A percentile compares a stretch with the other conserved stretches of the same genome.
phyloP scores from a whole-genome alignment of 768 basidiomycete species.

The Lactarius deliciosus region DNA sequence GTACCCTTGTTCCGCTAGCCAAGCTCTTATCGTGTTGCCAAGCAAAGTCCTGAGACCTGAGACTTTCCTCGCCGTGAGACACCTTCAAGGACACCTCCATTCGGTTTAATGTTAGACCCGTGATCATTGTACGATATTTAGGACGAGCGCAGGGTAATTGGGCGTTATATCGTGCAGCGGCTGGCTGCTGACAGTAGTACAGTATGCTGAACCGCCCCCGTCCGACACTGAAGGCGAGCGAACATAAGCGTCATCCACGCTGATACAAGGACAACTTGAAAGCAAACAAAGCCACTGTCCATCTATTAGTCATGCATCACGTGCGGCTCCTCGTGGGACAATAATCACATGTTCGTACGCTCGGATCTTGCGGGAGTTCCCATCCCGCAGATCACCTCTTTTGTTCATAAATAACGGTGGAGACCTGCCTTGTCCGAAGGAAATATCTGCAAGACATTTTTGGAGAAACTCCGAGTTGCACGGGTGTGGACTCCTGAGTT shows the following conservation, averaged over 20 bases:
- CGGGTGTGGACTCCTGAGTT: too few species aligned
- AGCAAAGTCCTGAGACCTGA: not conserved
- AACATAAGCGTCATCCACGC: not conserved
- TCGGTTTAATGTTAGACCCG: not conserved
- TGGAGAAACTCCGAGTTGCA: too few species aligned
- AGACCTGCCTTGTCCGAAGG: too few species aligned
- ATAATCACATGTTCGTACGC: too few species aligned
- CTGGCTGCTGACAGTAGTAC: not conserved
- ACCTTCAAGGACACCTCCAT: not conserved
- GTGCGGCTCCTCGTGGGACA: too few species aligned
- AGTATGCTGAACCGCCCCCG: not conserved
- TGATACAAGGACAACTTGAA: too few species aligned
- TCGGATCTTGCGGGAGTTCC: too few species aligned
- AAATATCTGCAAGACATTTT: too few species aligned
- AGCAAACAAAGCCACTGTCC: not conserved
- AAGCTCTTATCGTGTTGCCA: not conserved
- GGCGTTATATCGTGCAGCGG: not conserved
- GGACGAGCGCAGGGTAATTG: not conserved
- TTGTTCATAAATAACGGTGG: too few species aligned
- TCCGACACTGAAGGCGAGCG: not conserved
- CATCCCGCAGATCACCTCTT: too few species aligned
- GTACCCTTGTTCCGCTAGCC: not conserved
- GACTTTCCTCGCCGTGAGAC: not conserved
- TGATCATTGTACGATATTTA: not conserved
- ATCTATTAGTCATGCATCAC: not conserved